A percentile compares a stretch with the other conserved stretches of the same genome.
Evolutionary conservation across 2,329 filamentous ascomycete species (phyloP).

Genomic region (Paraphaeosphaeria sporulosa): DNA sequence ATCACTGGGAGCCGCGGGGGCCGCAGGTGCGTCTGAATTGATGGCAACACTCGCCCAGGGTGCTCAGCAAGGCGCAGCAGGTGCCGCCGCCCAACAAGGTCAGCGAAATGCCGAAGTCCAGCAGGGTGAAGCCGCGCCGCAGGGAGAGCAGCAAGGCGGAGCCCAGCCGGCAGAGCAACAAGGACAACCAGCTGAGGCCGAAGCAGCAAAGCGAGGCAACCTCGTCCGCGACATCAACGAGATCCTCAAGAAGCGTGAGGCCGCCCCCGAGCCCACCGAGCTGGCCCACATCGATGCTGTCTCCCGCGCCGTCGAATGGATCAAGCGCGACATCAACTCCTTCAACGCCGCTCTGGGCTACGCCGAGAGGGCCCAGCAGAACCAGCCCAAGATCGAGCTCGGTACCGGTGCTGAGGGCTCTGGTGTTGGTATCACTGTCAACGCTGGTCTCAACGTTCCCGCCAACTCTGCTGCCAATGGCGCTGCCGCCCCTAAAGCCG

Average conservation of each 20-base stretch:
- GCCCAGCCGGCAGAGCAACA: constrained; percentile 27
- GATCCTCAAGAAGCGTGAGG: constrained; percentile 40
- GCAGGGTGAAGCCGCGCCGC: constrained; percentile 24
- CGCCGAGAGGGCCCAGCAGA: constrained; percentile 56
- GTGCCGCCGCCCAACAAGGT: constrained; percentile 24
- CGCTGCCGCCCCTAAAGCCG: constrained; percentile 15
- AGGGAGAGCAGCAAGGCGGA: constrained; percentile 24
- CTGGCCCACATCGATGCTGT: constrained; percentile 40
- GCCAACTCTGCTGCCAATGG: constrained; percentile 49
- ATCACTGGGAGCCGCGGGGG: constrained; percentile 51
- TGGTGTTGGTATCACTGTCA: constrained; percentile 50
- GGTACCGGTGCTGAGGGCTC: constrained; percentile 52
- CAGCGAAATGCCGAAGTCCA: constrained; percentile 23
- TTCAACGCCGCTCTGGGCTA: constrained; percentile 59
- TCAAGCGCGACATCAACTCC: constrained; percentile 58
- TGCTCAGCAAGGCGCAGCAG: constrained; percentile 28
- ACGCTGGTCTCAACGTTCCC: constrained; percentile 49
- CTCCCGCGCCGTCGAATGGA: constrained; percentile 45
- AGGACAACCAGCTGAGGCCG: constrained; percentile 28
- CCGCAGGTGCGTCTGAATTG: constrained; percentile 51
- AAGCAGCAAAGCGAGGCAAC: constrained; percentile 35
- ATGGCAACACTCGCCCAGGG: constrained; percentile 57
- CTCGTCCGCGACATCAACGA: constrained; percentile 37
- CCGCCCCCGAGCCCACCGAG: constrained; percentile 25
- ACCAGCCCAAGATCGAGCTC: constrained; percentile 58